phyloP scores from a whole-genome alignment of 78 protist genomes.

The Dictyostelium purpureum region DNA sequence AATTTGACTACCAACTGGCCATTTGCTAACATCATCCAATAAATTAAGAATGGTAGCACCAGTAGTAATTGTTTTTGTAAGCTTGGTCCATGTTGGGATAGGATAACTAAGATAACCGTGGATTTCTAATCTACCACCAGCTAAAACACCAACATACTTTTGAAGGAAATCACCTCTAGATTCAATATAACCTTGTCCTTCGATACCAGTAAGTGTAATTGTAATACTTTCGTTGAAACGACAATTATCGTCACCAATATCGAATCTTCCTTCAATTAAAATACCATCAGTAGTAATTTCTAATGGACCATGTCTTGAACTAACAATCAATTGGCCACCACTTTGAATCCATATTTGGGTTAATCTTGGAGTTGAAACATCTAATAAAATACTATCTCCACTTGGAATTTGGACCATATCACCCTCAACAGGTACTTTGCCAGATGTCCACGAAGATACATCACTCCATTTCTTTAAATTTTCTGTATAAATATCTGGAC shows the following conservation, averaged over 20 bases:
- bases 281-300: slow-evolving; percentile 29
- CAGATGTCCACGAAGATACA: background rate
- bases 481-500: slow-evolving; percentile 35
- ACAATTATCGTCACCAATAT: slow-evolving; percentile 68
- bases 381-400: slow-evolving; percentile 35
- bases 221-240: slow-evolving; percentile 22
- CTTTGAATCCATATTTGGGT: slow-evolving; percentile 17
- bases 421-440: background rate
- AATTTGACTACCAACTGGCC: slow-evolving; percentile 43
- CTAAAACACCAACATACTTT: slow-evolving; percentile 68
- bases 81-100: slow-evolving; percentile 53
- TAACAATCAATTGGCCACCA: slow-evolving; percentile 33
- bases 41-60: background rate
- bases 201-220: slow-evolving; percentile 50
- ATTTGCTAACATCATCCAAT: slow-evolving; percentile 15
- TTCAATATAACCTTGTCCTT: slow-evolving; percentile 35
- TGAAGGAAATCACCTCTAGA: slow-evolving; percentile 1
- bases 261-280: slow-evolving; percentile 37
- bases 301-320: slow-evolving; percentile 35
- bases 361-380: slow-evolving; percentile 22
- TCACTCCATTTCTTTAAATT: slow-evolving; percentile 40
- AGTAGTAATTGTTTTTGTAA: slow-evolving; percentile 13
- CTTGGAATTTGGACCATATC: background rate
- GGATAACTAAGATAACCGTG: slow-evolving; percentile 65
- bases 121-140: slow-evolving; percentile 66